A percentile compares a stretch with the other conserved stretches of the same genome.
These are phyloP conservation scores for Musa acuminata DNA, from an alignment of 176 grass and related monocot genomes.

Conservation along the genomic window DNA sequence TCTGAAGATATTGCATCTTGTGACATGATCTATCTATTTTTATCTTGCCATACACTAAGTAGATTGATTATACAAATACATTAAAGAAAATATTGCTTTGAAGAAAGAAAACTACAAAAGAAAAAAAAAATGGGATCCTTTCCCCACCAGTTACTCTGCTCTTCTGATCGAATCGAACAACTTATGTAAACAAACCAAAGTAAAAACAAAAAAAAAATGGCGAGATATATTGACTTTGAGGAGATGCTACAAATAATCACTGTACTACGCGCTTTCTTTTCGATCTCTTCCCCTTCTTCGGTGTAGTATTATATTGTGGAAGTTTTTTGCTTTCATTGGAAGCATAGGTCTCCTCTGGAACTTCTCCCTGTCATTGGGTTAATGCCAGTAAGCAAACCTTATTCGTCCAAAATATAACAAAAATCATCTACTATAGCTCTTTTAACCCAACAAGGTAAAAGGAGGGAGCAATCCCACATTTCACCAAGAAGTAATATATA, in stretches of 20 bases:
- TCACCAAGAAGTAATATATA: no score
- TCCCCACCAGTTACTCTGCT: not conserved
- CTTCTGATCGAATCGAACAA: no score
- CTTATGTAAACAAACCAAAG: no score
- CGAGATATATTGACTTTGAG: not conserved
- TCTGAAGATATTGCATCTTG: not conserved
- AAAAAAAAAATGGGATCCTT: not conserved
- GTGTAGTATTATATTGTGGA: slow-evolving; percentile 46
- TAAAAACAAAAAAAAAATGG: no score
- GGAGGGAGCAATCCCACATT: no score
- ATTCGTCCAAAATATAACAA: not conserved
- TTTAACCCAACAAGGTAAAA: no score
- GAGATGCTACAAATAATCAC: slow-evolving; percentile 19
- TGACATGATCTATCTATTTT: not conserved
- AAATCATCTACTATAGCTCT: not conserved
- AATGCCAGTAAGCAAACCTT: slow-evolving; percentile 12
- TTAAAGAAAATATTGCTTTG: not conserved
- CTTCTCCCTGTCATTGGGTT: slow-evolving; percentile 22
- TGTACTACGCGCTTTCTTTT: slow-evolving; percentile 79
- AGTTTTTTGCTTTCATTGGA: slow-evolving; percentile 46
- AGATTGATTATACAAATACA: no score
- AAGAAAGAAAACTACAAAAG: not conserved
- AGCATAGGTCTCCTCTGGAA: slow-evolving; percentile 32
- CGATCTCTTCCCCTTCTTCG: slow-evolving; percentile 73
- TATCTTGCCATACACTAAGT: not conserved